Evolutionary conservation across 331 rosid species (phyloP), one percentile per base, ranked within the genome.

Genomic region (Erythrophleum ivorense): DNA sequence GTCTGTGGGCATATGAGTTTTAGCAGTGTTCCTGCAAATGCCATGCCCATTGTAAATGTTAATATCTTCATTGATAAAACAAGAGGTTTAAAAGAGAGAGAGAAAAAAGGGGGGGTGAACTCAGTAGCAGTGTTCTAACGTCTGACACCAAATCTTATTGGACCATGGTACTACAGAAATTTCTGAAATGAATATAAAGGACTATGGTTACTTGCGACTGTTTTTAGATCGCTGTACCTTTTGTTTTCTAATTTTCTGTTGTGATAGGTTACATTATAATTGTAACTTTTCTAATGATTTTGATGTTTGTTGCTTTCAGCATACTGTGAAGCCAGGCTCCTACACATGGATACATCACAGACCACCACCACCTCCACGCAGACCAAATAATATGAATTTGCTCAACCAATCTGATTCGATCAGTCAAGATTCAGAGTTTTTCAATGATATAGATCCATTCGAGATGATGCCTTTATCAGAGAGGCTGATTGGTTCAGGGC

Each of bases 281-380:
- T 54, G 4, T 75, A 74, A 18, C 15, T 24, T 78, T 79, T 78
- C 58, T 55, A 79, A 71, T 75, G 53, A 63, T 58, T 62, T 74
- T 36, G 36, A 46, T 73, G 29, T 59, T 29, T 77, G 48, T 87
- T 70, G 12, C 76, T 84, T 79, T 67, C 88, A 87, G 90, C 90
- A 87, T 52, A 82, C 79, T 21, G 88, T 82, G 81, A 87, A 79
- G 81, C 86, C 81, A 41, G 90, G 86, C 29, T 87, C 90, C 0
- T 87, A 84, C 76, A 59, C 83, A 65, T 78, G 86, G 84, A 73
- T 66, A 36, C 85, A 85, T 41, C 7, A 58, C 60, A 83, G 60
- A 71, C 90, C 90, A 14, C 84, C 87, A n/a, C 84, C 46, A 18
- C 82, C 84, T 62, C 78, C 46, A 9, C 81, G 43, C 18, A 79